Conservation (phyloP, 1,284 basidiomycete species). For the Malassezia japonica region DNA sequence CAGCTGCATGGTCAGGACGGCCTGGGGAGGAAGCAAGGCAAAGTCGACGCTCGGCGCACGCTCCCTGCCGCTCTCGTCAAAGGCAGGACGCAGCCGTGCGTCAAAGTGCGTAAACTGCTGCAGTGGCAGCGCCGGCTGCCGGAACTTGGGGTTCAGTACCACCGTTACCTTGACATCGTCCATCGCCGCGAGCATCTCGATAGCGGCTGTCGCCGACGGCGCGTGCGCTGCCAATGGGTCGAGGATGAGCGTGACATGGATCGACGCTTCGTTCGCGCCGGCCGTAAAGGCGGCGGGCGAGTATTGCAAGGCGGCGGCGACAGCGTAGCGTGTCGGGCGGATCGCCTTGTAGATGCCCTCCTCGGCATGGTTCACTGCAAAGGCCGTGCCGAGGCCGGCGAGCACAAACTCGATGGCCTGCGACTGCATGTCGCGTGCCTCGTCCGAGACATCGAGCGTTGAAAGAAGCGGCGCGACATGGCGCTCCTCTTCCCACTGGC, state of each 20-base stretch:
- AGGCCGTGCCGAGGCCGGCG: constrained; percentile 24
- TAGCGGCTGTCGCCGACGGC: constrained; percentile 70
- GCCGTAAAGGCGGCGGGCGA: constrained; percentile 51
- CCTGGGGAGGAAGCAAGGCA: constrained; percentile 51
- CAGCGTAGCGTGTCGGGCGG: constrained; percentile 13
- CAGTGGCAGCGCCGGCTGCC: constrained; percentile 62
- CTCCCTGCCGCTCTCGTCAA: constrained; percentile 60
- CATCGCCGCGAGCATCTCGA: constrained; percentile 23
- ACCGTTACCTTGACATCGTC: constrained; percentile 29
- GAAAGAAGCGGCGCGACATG: constrained; percentile 22
- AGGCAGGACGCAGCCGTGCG: constrained; percentile 57
- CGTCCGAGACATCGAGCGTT: constrained; percentile 13
- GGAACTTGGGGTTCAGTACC: constrained; percentile 29
- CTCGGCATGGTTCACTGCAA: constrained; percentile 10
- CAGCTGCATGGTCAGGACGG: constrained; percentile 83
- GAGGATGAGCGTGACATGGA: constrained; percentile 65
- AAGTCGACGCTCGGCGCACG: constrained; percentile 21
- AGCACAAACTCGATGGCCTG: constrained; percentile 23
- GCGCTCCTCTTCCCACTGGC: constrained; percentile 22
- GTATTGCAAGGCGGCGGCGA: constrained; percentile 19
- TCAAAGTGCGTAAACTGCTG: constrained; percentile 88
- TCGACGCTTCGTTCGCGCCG: constrained; percentile 62
- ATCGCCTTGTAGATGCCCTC: constrained; percentile 18
- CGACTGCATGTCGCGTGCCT: constrained; percentile 15
- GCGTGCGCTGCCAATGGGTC: constrained; percentile 77